Base-by-base conservation (phyloP, 192 early-diverging fungal genomes). In the Coemansia sp. region DNA sequence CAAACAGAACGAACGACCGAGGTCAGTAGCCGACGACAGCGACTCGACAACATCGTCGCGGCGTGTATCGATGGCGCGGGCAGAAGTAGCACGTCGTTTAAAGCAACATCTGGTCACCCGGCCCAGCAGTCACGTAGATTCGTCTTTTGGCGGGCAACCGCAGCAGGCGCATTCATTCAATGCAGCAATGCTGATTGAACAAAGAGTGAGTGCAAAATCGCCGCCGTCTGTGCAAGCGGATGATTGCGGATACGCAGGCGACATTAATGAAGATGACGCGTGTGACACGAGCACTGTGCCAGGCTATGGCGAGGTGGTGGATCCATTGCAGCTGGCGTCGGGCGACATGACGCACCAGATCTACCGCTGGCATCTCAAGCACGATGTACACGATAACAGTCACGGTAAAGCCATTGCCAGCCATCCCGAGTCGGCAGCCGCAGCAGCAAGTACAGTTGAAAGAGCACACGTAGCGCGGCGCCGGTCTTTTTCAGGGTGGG, bases 301-400 rank as follows among this genome's bases (percentile, higher is more conserved):
- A 24, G 60, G 22, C 27, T 57, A 76, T n/a, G 29, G 35, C 7
- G 52, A 54, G 45, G 69, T 75, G 24, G 72, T 56, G 45, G 77
- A 84, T 41, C 75, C 79, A 19, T 75, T 87, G 59, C 72, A 84
- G 57, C 64, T 92, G 47, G 82, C 85, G 12, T 88, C 89, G 19
- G 93, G 90, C 43, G 89, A 91, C 64, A 89, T 89, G 56, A 93
- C 93, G 2, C 86, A 90, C 53, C 90, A 94, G 71, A 91, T 97
- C 60, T 97, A 97, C 79, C 91, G 94, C 74, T 95, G 93, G 92
- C 84, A 88, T 15, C 84, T 89, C 37, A 85, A 89, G 52, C 69
- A 87, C 37, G 86, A 88, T 39, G 49, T 59, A 9, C 54, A 32
- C 15, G 55, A 61, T 23, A 38, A 25, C 47, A 35, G 39, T 12